phyloP scores from a whole-genome alignment of 2,329 filamentous ascomycete species.

The Trichoderma sp. region DNA sequence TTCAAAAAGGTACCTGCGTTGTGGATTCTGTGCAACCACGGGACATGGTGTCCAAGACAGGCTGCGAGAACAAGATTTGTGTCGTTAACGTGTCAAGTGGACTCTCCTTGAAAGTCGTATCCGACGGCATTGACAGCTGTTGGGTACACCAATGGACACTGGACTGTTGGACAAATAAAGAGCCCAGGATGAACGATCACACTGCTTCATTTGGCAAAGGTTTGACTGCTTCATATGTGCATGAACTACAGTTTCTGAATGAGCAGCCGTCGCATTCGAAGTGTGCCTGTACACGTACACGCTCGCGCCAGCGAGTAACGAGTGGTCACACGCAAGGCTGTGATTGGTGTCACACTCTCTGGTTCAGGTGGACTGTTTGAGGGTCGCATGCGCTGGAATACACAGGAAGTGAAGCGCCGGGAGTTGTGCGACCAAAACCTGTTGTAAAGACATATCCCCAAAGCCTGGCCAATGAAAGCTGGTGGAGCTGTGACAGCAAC shows the following conservation, averaged over 20 bases:
- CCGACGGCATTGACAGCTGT: not conserved
- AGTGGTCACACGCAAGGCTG: not conserved
- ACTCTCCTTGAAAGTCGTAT: not conserved
- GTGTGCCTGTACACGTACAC: not conserved
- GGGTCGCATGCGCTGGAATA: not conserved
- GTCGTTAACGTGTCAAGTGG: not conserved
- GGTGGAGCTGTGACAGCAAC: constrained; percentile 15
- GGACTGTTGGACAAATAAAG: not conserved
- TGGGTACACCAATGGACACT: not conserved
- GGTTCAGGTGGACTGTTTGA: not conserved
- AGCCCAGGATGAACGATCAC: not conserved
- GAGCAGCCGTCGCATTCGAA: not conserved
- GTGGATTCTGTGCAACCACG: not conserved
- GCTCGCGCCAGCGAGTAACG: not conserved
- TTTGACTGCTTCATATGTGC: not conserved
- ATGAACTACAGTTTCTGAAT: not conserved
- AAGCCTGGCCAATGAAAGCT: not conserved
- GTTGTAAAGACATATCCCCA: not conserved
- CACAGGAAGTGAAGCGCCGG: not conserved
- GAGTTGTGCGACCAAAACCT: not conserved
- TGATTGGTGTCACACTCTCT: constrained; percentile 5
- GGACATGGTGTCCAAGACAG: not conserved
- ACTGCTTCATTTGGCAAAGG: not conserved
- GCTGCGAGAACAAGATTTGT: not conserved
- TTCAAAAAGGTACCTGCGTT: not conserved